Evolutionary conservation across 345 rosid species (phyloP).

Genomic region (Lagerstroemia speciosa): DNA sequence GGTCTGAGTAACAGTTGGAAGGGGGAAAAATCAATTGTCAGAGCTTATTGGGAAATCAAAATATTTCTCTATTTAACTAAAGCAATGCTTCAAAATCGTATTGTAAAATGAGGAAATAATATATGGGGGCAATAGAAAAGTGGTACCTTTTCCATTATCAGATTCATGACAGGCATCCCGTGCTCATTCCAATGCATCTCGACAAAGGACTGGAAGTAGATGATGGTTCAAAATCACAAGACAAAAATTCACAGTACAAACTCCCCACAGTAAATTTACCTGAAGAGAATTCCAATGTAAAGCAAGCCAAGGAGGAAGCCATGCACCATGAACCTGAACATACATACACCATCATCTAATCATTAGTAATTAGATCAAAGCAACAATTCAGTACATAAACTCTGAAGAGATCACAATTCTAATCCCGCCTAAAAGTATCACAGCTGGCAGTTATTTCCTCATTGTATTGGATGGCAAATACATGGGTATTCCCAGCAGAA

Average conservation of each 20-base stretch:
- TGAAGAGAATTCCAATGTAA: slow-evolving; percentile 33
- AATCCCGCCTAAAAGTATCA: neutral
- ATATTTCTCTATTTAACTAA: neutral
- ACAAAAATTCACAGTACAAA: neutral
- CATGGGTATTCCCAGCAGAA: too few relatives aligned
- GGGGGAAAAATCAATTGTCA: neutral
- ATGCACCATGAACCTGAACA: slow-evolving; percentile 77
- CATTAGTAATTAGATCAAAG: neutral
- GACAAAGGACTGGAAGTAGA: slow-evolving; percentile 30
- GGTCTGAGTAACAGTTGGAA: slow-evolving; percentile 35
- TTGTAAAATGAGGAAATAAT: neutral
- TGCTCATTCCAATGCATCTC: slow-evolving; percentile 57
- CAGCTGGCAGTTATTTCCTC: neutral
- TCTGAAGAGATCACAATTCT: neutral
- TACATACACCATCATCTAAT: slow-evolving; percentile 3
- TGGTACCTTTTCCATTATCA: slow-evolving; percentile 54
- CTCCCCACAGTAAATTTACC: slow-evolving; percentile 28
- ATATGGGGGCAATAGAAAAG: slow-evolving; percentile 2
- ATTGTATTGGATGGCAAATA: neutral
- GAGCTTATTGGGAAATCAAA: neutral
- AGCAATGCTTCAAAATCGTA: too few relatives aligned
- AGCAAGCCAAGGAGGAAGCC: slow-evolving; percentile 98
- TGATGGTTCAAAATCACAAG: slow-evolving; percentile 3
- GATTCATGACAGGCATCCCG: slow-evolving; percentile 73
- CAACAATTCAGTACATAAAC: neutral